Percentiles rank a stretch among this genome's conserved stretches.
Evolutionary conservation across 257 asterid species (phyloP).

Genomic region (Cordia subcordata): DNA sequence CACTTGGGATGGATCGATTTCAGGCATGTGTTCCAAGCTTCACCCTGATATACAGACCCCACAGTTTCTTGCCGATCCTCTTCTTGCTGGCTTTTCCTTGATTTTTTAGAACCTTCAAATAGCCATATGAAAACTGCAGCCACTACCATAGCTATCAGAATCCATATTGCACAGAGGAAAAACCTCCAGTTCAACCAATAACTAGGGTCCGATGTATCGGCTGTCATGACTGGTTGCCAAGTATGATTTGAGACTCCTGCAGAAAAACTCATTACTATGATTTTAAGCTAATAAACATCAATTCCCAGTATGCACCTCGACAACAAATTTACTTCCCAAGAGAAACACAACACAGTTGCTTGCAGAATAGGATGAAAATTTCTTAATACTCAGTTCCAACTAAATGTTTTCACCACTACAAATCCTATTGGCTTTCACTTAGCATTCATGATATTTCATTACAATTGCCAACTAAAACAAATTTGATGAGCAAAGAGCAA

Average conservation of each 20-base stretch:
- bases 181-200: conserved; percentile 93
- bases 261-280: conserved; percentile 29
- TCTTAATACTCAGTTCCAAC: too few relatives aligned
- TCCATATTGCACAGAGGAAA: conserved; percentile 56
- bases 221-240: conserved; percentile 47
- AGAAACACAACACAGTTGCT: too few relatives aligned
- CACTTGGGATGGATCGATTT: conserved; percentile 55
- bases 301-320: background rate
- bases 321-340: background rate
- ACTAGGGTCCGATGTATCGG: conserved; percentile 47
- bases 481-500: too few relatives aligned
- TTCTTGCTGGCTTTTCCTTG: conserved; percentile 15
- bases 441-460: too few relatives aligned
- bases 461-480: too few relatives aligned
- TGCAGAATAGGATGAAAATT: too few relatives aligned
- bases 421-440: too few relatives aligned
- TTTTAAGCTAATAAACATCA: conserved; percentile 3
- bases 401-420: too few relatives aligned
- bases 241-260: conserved; percentile 36
- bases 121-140: conserved; percentile 64
- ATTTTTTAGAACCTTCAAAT: conserved; percentile 48
- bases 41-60: conserved; percentile 50
- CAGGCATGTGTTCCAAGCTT: conserved; percentile 69
- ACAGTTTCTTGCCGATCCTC: conserved; percentile 22
- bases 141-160: conserved; percentile 32